Evolutionary conservation across 306 rosid genomes (phyloP).

Genomic region (Fragaria vesca): DNA sequence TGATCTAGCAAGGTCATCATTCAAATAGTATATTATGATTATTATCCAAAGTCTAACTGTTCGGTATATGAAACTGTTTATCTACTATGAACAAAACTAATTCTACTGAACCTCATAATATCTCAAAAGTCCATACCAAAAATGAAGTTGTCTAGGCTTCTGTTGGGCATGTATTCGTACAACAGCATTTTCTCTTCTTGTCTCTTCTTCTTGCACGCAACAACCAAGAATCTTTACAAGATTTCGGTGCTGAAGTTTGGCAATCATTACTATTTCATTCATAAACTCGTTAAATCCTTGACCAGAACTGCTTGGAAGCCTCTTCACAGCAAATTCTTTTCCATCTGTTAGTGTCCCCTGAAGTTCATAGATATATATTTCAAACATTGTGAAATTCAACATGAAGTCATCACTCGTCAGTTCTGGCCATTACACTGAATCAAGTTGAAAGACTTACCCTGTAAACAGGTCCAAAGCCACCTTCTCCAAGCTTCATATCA

Average conservation of each 20-base stretch:
- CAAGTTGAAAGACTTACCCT: constrained; percentile 25
- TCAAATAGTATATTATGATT: background rate
- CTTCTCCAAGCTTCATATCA: constrained; percentile 48
- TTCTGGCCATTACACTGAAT: background rate
- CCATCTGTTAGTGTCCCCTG: constrained; percentile 55
- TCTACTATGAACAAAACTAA: background rate
- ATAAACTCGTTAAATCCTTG: constrained; percentile 62
- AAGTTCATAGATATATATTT: background rate
- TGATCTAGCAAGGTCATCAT: constrained; percentile 16
- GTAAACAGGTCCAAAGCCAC: constrained; percentile 67
- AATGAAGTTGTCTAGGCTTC: constrained; percentile 61
- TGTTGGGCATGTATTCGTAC: constrained; percentile 27
- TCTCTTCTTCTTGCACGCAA: constrained; percentile 51
- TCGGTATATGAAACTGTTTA: background rate
- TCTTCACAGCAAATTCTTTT: constrained; percentile 59
- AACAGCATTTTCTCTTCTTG: constrained; percentile 37
- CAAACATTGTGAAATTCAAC: background rate
- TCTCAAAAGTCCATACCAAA: constrained; percentile 42
- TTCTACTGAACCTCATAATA: background rate
- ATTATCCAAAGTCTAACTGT: background rate
- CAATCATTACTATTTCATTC: constrained; percentile 56
- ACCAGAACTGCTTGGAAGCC: constrained; percentile 47
- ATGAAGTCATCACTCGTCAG: background rate
- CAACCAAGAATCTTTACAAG: constrained; percentile 64
- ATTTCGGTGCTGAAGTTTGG: constrained; percentile 70